Evolutionary conservation across 139 green algal species (phyloP).

Genomic region (Volvox africanus): DNA sequence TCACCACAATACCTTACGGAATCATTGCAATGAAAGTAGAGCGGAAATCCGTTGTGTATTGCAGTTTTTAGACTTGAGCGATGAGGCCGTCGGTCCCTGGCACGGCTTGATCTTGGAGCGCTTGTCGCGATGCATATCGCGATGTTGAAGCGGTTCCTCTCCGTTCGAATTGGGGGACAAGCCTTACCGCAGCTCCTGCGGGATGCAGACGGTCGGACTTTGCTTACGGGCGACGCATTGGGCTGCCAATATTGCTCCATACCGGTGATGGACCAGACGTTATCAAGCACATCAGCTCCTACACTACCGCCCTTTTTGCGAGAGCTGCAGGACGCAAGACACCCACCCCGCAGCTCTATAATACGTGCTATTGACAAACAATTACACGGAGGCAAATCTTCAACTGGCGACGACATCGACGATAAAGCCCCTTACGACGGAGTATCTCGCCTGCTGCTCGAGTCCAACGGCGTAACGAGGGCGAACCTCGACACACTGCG

Average conservation of each 20-base stretch:
- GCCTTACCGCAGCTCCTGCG: background rate
- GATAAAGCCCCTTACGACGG: background rate
- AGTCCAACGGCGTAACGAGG: background rate
- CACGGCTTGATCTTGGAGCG: no score
- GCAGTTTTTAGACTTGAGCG: no score
- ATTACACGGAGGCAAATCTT: background rate
- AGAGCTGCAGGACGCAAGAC: background rate
- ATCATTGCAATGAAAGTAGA: no score
- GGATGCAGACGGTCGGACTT: background rate
- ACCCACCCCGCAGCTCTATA: background rate
- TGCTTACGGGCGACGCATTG: background rate
- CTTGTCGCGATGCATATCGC: no score
- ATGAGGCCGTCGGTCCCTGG: no score
- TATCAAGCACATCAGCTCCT: conserved; percentile 5
- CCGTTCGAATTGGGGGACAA: background rate
- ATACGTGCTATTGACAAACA: background rate
- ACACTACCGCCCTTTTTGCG: background rate
- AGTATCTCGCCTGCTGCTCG: background rate
- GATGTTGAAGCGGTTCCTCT: background rate
- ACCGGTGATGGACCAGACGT: background rate
- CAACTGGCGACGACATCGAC: background rate
- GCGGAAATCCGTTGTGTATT: no score
- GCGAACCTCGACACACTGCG: conserved; percentile 31
- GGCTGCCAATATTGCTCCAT: background rate
- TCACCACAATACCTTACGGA: no score